Base-by-base conservation (phyloP, 345 rosid species). In the Dimocarpus longan region DNA sequence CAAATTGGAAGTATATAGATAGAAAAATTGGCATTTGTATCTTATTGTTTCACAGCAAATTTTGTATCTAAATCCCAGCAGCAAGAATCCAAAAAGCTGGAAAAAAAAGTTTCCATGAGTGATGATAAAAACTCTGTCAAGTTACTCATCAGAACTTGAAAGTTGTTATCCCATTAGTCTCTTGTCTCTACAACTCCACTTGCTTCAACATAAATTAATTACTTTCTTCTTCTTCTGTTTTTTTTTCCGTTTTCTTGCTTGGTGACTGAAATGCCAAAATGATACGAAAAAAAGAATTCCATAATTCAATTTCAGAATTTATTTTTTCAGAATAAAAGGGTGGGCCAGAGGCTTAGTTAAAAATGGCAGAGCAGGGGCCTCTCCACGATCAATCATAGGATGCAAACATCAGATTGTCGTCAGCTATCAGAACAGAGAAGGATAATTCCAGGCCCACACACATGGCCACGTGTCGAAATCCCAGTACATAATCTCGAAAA, bases 361-460 rank as follows among this genome's bases (percentile, higher is more conserved):
- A 86, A 71, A 28, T 62, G 71, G 66, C 13, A 66, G 54, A 70
- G 77, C 70, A 65, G 68, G 65, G 80, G 78, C 70, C 80, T 26
- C 32, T n/a, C 68, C 16, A 67, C 79, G n/a, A n/a, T 70, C 76
- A 84, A 84, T 80, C 83, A 80, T 80, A 75, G 79, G 77, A 76
- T 54, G 83, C 63, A 50, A 81, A 70, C 85, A 71, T 77, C 81
- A 84, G 43, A 74, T 12, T 70, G 32, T 43, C 86, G 86, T 86
- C 86, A 81, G 44, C 80, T 54, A 62, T 9, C 71, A 79, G 75
- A 66, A 13, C 56, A 76, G 65, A 70, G 66, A 64, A 26, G 69
- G 66, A 82, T 50, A 75, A 52, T 67, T 54, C 59, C 77, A 82
- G 76, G 74, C 73, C 81, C 87, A 73, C 48, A 42, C 16, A 19